Conservation (phyloP, 192 early-diverging fungal species). For the Coemansia sp. region DNA sequence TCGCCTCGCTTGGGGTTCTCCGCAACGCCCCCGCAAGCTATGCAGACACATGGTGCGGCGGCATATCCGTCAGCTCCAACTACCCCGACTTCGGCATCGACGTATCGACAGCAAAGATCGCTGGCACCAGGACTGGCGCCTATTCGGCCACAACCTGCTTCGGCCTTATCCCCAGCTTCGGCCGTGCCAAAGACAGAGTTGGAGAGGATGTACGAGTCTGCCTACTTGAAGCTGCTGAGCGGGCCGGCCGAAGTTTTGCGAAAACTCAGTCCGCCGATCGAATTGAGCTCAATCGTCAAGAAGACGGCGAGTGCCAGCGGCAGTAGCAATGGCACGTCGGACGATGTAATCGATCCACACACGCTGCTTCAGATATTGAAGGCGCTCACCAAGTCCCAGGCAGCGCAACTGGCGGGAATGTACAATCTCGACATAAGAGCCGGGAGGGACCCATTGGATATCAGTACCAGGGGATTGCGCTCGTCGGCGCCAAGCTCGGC, state of each 20-base stretch:
- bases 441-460: slow-evolving; percentile 2
- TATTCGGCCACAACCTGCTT: neutral
- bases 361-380: slow-evolving; percentile 41
- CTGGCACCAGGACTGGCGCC: slow-evolving; percentile 5
- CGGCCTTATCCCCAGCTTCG: neutral
- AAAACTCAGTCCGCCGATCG: slow-evolving; percentile 41
- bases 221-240: slow-evolving; percentile 41
- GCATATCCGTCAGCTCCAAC: neutral
- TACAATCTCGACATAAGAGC: slow-evolving; percentile 23
- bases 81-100: neutral
- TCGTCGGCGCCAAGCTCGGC: slow-evolving; percentile 15
- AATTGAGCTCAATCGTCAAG: slow-evolving; percentile 27
- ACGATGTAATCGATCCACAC: slow-evolving; percentile 1
- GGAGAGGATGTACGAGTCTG: slow-evolving; percentile 54
- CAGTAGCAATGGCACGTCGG: neutral
- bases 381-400: slow-evolving; percentile 48
- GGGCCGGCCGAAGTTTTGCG: slow-evolving; percentile 40
- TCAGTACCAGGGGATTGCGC: slow-evolving; percentile 9
- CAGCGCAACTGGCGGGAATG: slow-evolving; percentile 50
- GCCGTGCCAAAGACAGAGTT: slow-evolving; percentile 21
- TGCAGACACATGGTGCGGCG: neutral
- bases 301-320: neutral
- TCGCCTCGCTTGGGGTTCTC: neutral
- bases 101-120: neutral
- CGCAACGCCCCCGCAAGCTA: neutral